Base-by-base conservation (phyloP, 2,329 filamentous ascomycete genomes). In the Xylariaceae sp. region DNA sequence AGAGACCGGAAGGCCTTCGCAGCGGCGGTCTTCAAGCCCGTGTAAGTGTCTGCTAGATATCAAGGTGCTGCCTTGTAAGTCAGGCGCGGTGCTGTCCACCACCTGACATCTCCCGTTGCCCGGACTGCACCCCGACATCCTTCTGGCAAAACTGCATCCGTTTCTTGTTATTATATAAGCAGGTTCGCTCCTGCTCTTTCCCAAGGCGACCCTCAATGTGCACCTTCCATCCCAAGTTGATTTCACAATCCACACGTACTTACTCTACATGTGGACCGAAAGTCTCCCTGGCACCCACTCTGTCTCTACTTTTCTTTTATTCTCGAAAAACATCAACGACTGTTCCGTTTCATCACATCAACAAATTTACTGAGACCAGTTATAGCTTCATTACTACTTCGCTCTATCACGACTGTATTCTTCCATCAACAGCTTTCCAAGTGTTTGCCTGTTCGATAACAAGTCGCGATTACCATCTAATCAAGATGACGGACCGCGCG, bases 401-500 rank as follows among this genome's bases (percentile, higher is more conserved):
- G 39, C 17, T 51, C 30, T 48, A 30, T 55, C 17, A 34, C 37
- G 8, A 44, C 44, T 18, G 39, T 11, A 44, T 47, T 11, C 8
- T 44, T 37, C 34, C 7, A 4, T 34, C 51, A 30, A 4, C 18
- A 34, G 53, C 34, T 45, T 56, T 18, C n/a, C 49, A 35, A 50
- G 37, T 34, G 50, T n/a, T 23, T 30, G 18, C 17, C 48, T 37
- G n/a, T 45, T 35, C 11, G n/a, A 39, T 15, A 11, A 54, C 8
- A 39, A 37, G 15, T 8, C 42, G 13, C 30, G n/a, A 18, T 11
- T 30, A 53, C n/a, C 47, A 57, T 34, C 6, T 37, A 42, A 58
- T 48, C 51, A 65, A 62, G 51, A 72, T 72, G 70, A 64, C 65
- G 11, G 64, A 68, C 56, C 64, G 56, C 47, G 65, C 66, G 13